phyloP scores from a whole-genome alignment of 2,329 filamentous ascomycete species.

The Colletotrichum filicis region DNA sequence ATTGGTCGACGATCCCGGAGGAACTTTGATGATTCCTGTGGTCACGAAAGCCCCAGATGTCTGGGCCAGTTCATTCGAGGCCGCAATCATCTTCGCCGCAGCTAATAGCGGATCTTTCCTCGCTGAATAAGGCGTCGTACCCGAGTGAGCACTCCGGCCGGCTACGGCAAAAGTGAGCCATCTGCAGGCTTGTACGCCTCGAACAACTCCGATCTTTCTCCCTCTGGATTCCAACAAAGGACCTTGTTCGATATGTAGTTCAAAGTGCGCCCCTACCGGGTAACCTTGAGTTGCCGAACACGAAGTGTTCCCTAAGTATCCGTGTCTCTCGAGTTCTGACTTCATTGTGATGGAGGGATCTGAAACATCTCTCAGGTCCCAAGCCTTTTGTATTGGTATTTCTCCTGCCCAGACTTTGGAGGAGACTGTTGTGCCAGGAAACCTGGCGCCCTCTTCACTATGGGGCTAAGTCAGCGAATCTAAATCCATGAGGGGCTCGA shows the following conservation, averaged over 20 bases:
- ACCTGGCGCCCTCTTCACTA: conserved; percentile 84
- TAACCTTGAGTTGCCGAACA: conserved; percentile 21
- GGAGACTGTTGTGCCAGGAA: conserved; percentile 78
- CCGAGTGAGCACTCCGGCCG: conserved; percentile 78
- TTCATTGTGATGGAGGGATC: conserved; percentile 51
- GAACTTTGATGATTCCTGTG: conserved; percentile 70
- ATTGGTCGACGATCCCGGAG: conserved; percentile 36
- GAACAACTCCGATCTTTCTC: conserved; percentile 76
- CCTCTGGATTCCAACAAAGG: conserved; percentile 75
- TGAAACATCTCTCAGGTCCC: conserved; percentile 56
- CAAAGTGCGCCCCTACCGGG: conserved; percentile 81
- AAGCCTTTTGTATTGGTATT: conserved; percentile 70
- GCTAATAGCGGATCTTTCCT: conserved; percentile 77
- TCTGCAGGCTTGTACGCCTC: conserved; percentile 78
- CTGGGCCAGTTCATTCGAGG: conserved; percentile 71
- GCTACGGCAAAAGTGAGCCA: conserved; percentile 77
- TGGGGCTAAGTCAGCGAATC: too few relatives aligned
- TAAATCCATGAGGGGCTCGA: conserved; percentile 3
- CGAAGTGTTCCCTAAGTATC: conserved; percentile 68
- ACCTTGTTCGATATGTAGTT: conserved; percentile 88
- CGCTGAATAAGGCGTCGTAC: conserved; percentile 75
- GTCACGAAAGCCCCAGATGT: conserved; percentile 71
- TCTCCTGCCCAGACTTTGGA: conserved; percentile 83
- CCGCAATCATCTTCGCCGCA: conserved; percentile 74
- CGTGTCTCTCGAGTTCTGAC: conserved; percentile 65